Conservation (phyloP, 257 asterid genomes). For the Scutellaria baicalensis region DNA sequence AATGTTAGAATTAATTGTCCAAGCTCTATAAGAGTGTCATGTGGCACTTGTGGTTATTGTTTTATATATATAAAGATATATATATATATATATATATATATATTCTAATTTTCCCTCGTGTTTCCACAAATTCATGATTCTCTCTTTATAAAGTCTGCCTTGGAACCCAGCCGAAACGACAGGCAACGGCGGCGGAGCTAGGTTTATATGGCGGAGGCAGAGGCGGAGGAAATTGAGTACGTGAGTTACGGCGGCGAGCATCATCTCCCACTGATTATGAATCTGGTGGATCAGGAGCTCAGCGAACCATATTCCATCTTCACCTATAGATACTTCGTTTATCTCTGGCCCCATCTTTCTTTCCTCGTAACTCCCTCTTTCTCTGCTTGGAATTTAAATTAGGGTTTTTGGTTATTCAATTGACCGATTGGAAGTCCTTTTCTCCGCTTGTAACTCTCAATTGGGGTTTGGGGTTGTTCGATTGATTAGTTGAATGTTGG, state of each 20-base stretch:
- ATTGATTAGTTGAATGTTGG: not conserved
- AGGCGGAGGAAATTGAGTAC: conserved; percentile 51
- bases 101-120: too few species aligned
- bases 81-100: too few species aligned
- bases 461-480: not conserved
- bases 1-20: too few species aligned
- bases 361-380: conserved; percentile 50
- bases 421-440: conserved; percentile 7
- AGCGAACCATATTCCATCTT: conserved; percentile 97
- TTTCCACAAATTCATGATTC: too few species aligned
- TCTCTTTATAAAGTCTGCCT: too few species aligned
- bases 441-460: not conserved
- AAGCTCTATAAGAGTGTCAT: too few species aligned
- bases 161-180: too few species aligned
- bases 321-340: conserved; percentile 95
- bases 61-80: too few species aligned
- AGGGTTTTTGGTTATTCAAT: not conserved
- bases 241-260: conserved; percentile 92
- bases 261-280: conserved; percentile 92
- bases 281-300: conserved; percentile 90
- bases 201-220: conserved; percentile 24
- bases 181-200: not conserved
- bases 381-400: not conserved
- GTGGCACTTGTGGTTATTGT: too few species aligned
- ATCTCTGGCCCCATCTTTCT: conserved; percentile 92